A percentile compares a stretch with the other conserved stretches of the same genome.
Evolutionary conservation across 2,329 filamentous ascomycete genomes (phyloP).

Genomic region (Aureobasidium subglaciale): DNA sequence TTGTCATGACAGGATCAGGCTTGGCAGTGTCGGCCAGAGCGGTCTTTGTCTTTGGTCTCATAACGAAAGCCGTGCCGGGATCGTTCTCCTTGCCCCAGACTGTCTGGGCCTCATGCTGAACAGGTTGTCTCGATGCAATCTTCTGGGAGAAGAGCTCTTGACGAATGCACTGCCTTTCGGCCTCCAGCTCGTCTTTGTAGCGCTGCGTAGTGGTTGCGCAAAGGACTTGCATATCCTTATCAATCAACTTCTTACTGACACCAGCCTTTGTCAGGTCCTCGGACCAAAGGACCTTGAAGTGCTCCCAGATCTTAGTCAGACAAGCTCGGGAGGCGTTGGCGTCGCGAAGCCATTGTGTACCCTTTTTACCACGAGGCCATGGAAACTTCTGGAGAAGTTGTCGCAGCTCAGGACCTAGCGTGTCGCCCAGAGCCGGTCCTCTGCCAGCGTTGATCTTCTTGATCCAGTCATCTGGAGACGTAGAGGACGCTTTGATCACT

Average conservation of each 20-base stretch:
- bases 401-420: background rate
- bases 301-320: background rate
- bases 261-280: background rate
- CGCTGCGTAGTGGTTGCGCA: background rate
- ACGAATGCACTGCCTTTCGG: background rate
- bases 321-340: background rate
- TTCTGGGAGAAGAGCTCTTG: background rate
- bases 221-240: background rate
- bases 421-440: background rate
- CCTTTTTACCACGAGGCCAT: background rate
- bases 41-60: background rate
- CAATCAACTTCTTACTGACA: background rate
- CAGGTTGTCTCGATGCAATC: background rate
- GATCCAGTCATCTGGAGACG: background rate
- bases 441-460: background rate
- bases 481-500: background rate
- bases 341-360: background rate
- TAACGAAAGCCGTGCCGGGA: background rate
- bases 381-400: background rate
- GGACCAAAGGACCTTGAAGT: background rate
- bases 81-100: constrained; percentile 5
- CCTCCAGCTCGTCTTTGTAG: background rate
- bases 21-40: background rate
- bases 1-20: too few species aligned
- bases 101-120: background rate